Percentiles rank a stretch among this genome's conserved stretches.
These are phyloP conservation scores for Pyrus betulifolia DNA, from an alignment of 306 rosid species.

Conservation along the genomic window DNA sequence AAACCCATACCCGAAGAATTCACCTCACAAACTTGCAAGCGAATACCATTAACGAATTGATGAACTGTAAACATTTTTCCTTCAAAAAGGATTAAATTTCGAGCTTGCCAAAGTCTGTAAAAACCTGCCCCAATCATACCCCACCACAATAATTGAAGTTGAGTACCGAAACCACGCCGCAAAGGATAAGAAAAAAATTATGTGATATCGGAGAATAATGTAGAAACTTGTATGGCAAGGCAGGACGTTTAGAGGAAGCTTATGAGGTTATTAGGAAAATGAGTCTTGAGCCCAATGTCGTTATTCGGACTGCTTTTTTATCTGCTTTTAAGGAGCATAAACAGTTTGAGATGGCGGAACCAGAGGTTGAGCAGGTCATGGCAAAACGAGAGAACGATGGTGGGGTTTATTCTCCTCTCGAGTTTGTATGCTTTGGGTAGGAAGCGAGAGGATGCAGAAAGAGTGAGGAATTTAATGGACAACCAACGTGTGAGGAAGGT, in stretches of 20 bases:
- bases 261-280: constrained; percentile 37
- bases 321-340: constrained; percentile 52
- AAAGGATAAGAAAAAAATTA: too few relatives aligned
- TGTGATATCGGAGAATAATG: too few relatives aligned
- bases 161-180: too few relatives aligned
- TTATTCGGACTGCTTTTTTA: constrained; percentile 43
- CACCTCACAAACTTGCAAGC: too few relatives aligned
- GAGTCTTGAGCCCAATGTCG: constrained; percentile 41
- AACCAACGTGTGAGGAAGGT: constrained; percentile 28
- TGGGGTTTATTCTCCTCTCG: constrained; percentile 40
- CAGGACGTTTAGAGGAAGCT: constrained; percentile 56
- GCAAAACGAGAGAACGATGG: constrained; percentile 36
- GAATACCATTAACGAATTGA: too few relatives aligned
- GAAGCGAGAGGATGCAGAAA: constrained; percentile 54
- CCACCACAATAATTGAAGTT: too few relatives aligned
- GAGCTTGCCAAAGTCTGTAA: too few relatives aligned
- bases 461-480: constrained; percentile 39
- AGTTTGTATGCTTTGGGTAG: constrained; percentile 52
- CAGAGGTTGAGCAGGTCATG: constrained; percentile 36
- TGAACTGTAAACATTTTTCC: too few relatives aligned
- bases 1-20: too few relatives aligned
- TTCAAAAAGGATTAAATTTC: too few relatives aligned
- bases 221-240: constrained; percentile 30
- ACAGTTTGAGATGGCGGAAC: constrained; percentile 53
- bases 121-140: too few relatives aligned